These are phyloP conservation scores for Mycena haematopus DNA, from an alignment of 768 basidiomycete genomes.

Conservation along the genomic window DNA sequence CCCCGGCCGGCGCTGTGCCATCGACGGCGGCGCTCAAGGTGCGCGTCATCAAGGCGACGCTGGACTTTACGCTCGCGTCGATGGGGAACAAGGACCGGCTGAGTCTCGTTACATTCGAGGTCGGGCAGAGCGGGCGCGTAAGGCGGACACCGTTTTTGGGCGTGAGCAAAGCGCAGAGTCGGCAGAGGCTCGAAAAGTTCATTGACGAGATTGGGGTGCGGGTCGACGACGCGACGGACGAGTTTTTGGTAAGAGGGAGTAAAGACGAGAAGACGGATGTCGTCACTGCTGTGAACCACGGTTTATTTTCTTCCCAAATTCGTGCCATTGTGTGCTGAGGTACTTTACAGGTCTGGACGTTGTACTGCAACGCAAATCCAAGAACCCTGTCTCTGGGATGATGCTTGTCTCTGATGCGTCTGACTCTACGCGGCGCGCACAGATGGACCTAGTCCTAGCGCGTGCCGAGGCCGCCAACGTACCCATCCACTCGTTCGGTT, in stretches of 20 bases:
- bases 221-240: conserved; percentile 49
- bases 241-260: conserved; percentile 71
- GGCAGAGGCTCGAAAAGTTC: conserved; percentile 74
- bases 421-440: conserved; percentile 90
- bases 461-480: conserved; percentile 96
- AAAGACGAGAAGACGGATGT: conserved; percentile 97
- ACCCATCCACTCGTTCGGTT: conserved; percentile 97
- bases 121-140: conserved; percentile 80
- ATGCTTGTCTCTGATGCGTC: conserved; percentile 91
- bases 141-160: conserved; percentile 94
- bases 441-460: conserved; percentile 98
- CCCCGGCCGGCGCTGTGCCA: conserved; percentile 70
- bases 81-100: conserved; percentile 81
- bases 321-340: conserved; percentile 7
- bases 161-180: conserved; percentile 71
- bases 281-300: conserved; percentile 97
- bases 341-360: conserved; percentile 81
- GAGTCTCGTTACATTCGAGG: conserved; percentile 92
- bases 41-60: conserved; percentile 85
- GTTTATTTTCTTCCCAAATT: conserved; percentile 43
- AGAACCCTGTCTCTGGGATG: conserved; percentile 91
- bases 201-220: conserved; percentile 69
- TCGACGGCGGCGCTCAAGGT: conserved; percentile 87
- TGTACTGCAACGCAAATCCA: conserved; percentile 90
- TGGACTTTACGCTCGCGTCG: conserved; percentile 85